Conservation (phyloP, 345 rosid species). For the Citrus hindsii region DNA sequence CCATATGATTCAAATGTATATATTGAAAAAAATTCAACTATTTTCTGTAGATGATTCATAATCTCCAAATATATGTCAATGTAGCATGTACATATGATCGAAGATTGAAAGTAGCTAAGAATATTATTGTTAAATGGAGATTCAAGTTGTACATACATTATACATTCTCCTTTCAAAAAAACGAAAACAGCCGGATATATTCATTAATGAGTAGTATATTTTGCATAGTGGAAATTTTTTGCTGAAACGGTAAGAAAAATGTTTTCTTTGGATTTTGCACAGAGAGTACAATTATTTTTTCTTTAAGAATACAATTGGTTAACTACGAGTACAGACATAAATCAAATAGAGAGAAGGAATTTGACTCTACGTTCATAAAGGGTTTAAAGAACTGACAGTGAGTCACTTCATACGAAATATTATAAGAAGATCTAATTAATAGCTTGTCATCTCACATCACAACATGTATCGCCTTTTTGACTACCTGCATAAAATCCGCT, state of each 20-base stretch:
- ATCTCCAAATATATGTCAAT: too few relatives aligned
- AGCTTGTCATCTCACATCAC: slow-evolving; percentile 4
- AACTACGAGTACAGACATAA: slow-evolving; percentile 8
- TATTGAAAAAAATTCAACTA: too few relatives aligned
- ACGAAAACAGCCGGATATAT: too few relatives aligned
- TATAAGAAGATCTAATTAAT: neutral
- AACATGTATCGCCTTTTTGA: slow-evolving; percentile 16
- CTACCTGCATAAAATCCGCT: slow-evolving; percentile 5
- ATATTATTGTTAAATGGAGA: neutral
- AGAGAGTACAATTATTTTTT: neutral
- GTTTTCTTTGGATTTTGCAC: neutral
- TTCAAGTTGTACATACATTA: neutral
- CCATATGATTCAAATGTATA: neutral
- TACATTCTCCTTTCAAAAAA: too few relatives aligned
- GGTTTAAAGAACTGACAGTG: slow-evolving; percentile 43
- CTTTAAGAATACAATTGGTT: neutral
- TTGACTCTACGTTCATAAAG: slow-evolving; percentile 16
- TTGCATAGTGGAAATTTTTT: neutral
- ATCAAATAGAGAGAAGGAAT: neutral
- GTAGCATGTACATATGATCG: neutral
- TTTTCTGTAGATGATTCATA: too few relatives aligned
- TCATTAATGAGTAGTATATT: too few relatives aligned
- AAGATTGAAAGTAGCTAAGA: neutral
- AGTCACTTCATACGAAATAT: slow-evolving; percentile 42
- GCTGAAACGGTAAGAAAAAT: neutral